Percentiles rank a stretch among this genome's conserved stretches.
These are phyloP conservation scores for Plasmodium inui DNA, from an alignment of 169 alveolate genomes.

Conservation along the genomic window DNA sequence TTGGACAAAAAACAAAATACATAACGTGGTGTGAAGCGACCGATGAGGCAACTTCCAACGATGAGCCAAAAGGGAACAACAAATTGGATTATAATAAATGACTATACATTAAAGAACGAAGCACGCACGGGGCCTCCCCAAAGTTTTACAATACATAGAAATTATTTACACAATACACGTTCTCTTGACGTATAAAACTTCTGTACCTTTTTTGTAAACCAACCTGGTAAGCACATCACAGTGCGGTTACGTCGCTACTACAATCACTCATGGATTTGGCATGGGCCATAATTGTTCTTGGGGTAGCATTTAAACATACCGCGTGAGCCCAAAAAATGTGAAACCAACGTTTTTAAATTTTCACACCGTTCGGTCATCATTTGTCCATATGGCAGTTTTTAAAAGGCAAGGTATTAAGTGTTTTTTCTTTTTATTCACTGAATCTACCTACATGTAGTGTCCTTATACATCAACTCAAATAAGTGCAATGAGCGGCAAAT, in stretches of 20 bases:
- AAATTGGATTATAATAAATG: background rate
- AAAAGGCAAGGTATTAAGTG: background rate
- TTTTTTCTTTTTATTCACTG: background rate
- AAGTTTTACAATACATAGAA: background rate
- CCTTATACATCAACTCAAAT: background rate
- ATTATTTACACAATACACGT: background rate
- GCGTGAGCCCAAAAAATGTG: background rate
- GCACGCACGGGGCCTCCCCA: background rate
- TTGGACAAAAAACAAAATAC: background rate
- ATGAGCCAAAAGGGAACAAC: background rate
- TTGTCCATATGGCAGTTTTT: background rate
- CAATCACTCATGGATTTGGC: background rate
- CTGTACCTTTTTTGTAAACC: background rate
- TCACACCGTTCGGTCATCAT: background rate
- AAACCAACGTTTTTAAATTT: background rate
- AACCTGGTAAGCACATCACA: background rate
- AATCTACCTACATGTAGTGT: background rate
- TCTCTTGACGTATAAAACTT: background rate
- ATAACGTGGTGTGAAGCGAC: background rate
- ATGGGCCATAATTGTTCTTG: background rate
- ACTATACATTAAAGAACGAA: background rate
- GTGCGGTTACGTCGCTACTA: background rate
- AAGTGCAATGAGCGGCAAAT: background rate
- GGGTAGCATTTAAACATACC: background rate
- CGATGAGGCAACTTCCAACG: background rate